Percentiles rank a stretch among this genome's conserved stretches.
Evolutionary conservation across 306 rosid genomes (phyloP).

Genomic region (Vicia faba): DNA sequence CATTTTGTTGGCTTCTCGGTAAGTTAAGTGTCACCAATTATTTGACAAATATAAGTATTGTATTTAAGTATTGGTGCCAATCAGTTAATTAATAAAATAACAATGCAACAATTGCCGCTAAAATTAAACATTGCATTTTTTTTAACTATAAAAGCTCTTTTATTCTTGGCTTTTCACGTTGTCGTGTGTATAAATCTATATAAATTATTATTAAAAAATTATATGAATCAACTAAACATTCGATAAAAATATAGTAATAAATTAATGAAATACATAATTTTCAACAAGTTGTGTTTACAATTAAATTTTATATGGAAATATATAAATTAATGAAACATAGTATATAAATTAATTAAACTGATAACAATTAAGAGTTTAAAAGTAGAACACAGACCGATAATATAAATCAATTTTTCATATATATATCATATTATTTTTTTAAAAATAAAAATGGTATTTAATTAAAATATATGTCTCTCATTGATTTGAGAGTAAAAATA

Average conservation of each 20-base stretch:
- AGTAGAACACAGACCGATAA: too few relatives aligned
- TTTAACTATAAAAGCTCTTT: not conserved
- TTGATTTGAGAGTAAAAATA: too few relatives aligned
- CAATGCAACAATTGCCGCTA: not conserved
- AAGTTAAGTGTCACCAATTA: constrained; percentile 7
- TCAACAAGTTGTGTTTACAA: not conserved
- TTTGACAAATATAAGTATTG: not conserved
- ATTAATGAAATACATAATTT: not conserved
- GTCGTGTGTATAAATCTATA: not conserved
- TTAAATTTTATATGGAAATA: not conserved
- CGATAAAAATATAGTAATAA: not conserved
- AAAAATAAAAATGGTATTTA: too few relatives aligned
- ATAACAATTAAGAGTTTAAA: too few relatives aligned
- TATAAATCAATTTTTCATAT: too few relatives aligned
- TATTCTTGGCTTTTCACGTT: not conserved
- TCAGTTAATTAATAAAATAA: constrained; percentile 7
- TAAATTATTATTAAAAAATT: not conserved
- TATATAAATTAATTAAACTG: too few relatives aligned
- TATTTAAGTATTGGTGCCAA: constrained; percentile 7
- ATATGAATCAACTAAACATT: too few relatives aligned
- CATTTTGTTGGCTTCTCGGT: constrained; percentile 23
- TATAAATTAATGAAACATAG: not conserved
- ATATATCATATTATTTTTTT: too few relatives aligned
- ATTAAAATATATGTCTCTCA: too few relatives aligned
- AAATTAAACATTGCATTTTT: not conserved